A percentile compares a stretch with the other conserved stretches of the same genome.
Evolutionary conservation across 2,329 filamentous ascomycete genomes (phyloP).

Genomic region (Pyrenochaeta sp.): DNA sequence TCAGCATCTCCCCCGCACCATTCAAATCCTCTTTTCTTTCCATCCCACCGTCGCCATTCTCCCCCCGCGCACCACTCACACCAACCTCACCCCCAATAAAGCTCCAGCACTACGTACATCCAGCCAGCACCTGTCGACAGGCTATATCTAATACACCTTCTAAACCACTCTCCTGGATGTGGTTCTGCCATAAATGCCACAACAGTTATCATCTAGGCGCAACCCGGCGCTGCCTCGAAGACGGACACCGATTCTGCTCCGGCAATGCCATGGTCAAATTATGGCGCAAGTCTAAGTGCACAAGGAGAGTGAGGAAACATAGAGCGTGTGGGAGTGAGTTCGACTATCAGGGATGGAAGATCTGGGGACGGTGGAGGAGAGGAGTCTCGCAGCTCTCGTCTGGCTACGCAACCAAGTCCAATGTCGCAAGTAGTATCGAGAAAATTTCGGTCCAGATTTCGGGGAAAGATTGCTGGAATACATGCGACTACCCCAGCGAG

Average conservation of each 20-base stretch:
- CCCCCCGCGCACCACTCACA: conserved; percentile 41
- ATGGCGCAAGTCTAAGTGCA: conserved; percentile 29
- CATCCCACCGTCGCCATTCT: conserved; percentile 56
- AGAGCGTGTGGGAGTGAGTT: conserved; percentile 61
- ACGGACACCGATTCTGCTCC: conserved; percentile 64
- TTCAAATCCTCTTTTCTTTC: conserved; percentile 56
- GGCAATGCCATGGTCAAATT: conserved; percentile 53
- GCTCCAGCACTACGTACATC: neutral
- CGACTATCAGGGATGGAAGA: conserved; percentile 62
- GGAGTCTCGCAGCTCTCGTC: neutral
- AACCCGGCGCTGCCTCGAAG: conserved; percentile 62
- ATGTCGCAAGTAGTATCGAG: no score
- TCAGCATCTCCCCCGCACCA: conserved; percentile 48
- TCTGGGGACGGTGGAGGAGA: conserved; percentile 56
- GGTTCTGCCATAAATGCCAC: conserved; percentile 63
- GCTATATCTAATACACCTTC: conserved; percentile 26
- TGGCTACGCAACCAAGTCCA: no score
- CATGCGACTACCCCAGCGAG: conserved; percentile 57
- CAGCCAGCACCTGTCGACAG: conserved; percentile 22
- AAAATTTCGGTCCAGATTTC: no score
- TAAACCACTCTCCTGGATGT: conserved; percentile 57
- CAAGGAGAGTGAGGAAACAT: conserved; percentile 35
- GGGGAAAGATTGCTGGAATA: conserved; percentile 53
- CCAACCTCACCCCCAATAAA: neutral
- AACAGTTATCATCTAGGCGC: conserved; percentile 57